Base-by-base conservation (phyloP, 2,329 filamentous ascomycete genomes). In the Pseudopithomyces chartarum region DNA sequence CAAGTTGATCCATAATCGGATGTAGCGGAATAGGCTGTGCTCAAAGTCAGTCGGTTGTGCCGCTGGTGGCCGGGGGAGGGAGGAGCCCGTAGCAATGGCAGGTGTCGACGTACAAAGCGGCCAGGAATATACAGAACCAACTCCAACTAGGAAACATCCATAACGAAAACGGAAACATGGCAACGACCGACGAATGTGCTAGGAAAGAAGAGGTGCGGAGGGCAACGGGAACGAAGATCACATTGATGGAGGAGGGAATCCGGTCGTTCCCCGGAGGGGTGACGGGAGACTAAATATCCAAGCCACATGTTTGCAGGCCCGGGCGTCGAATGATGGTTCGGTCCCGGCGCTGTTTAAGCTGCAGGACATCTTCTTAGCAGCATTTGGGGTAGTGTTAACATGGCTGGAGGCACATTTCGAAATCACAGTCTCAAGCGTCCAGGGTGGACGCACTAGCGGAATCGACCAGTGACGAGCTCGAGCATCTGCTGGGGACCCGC, bases 1-100 rank as follows among this genome's bases (percentile, higher is more conserved):
- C 68, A 91, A 87, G 74, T 97, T 95, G 66, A 96, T 88, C 67
- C 96, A 81, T 65, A 96, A 84, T 63, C 94, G 90, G 59, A 92
- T 70, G 79, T 97, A 97, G 66, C 94, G 90, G 82, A 96, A 92
- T 59, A 94, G 71, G 87, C 93, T 96, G 64, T 53, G 46, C 47
- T 54, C n/a, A n/a, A 57, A 62, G 68, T 73, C 65, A 74, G 70
- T 63, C 22, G 44, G 38, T 26, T 44, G 45, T 50, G 50, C 38
- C 32, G 36, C 11, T 8, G 15, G 13, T n/a, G 13, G 33, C 55
- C 32, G 22, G n/a, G 26, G 34, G 32, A 17, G 26, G 36, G 17
- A 13, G 42, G 40, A 46, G n/a, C n/a, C 22, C 6, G 43, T 47
- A 19, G 48, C 19, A 32, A 43, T 10, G 20, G 38, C 26, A 40